A percentile compares a stretch with the other conserved stretches of the same genome.
Conservation (phyloP, 31 red algal species). For the Porphyra umbilicalis region DNA sequence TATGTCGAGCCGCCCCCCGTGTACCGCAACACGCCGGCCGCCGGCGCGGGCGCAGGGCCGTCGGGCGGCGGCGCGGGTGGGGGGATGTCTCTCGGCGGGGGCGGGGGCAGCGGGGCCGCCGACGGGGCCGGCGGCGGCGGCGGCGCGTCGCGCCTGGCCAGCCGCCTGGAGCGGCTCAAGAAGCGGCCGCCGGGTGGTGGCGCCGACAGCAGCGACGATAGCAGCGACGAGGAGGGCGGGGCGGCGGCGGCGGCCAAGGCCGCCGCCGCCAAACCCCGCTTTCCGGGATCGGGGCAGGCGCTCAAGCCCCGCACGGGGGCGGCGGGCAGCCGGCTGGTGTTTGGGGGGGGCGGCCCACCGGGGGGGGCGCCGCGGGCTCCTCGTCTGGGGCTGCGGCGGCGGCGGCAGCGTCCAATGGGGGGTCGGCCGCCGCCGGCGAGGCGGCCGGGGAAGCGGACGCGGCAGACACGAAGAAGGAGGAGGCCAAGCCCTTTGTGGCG, state of each 20-base stretch:
- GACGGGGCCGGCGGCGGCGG: not conserved
- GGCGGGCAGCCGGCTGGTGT: conserved; percentile 12
- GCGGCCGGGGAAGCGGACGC: not conserved
- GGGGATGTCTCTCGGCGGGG: not conserved
- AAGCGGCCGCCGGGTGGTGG: conserved; percentile 17
- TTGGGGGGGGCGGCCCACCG: conserved; percentile 17
- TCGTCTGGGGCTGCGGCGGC: not conserved
- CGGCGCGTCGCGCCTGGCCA: conserved; percentile 42
- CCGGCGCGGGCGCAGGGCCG: not conserved
- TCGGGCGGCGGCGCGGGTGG: not conserved
- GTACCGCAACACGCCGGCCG: conserved; percentile 5
- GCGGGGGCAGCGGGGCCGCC: not conserved
- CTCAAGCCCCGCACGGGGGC: conserved; percentile 25
- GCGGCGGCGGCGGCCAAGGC: not conserved
- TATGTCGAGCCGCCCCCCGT: conserved; percentile 50
- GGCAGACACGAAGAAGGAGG: conserved; percentile 10
- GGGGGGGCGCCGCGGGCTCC: not conserved
- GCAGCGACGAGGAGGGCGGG: conserved; percentile 36
- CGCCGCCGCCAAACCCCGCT: conserved; percentile 23
- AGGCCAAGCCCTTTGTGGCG: conserved; percentile 46
- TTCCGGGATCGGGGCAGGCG: conserved; percentile 42
- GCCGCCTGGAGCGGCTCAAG: conserved; percentile 53
- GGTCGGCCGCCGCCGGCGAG: not conserved
- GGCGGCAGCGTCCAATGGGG: not conserved
- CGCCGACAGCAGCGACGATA: not conserved